Base-by-base conservation (phyloP, 2,329 filamentous ascomycete species). In the Sporothrix protearum region DNA sequence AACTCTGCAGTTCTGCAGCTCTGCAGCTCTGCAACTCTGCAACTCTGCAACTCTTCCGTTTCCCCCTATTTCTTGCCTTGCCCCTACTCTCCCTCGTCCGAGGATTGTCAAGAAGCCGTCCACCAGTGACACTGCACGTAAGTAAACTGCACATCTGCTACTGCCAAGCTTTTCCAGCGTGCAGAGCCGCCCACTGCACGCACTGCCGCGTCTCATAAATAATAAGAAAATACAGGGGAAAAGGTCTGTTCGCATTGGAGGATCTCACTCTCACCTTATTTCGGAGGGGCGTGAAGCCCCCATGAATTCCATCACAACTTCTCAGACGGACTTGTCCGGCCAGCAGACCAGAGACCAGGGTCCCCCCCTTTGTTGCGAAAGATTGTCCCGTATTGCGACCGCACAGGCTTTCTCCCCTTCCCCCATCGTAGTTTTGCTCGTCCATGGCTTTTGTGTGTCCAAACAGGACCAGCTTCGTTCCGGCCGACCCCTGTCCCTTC, bases 401-500 rank as follows among this genome's bases (percentile, higher is more conserved):
- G 61, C 61, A 49, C 39, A 30, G 22, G 8, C 22, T 6, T 53
- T 22, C 28, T 53, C 19, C 16, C 6, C 19, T 49, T 6, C 6
- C 19, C 19, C n/a, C 8, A 25, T 53, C 49, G 33, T 49, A 16
- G n/a, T 66, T 69, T 42, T 61, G 33, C 22, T 30, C 2, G 45
- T 22, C 4, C n/a, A 28, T 22, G 28, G 33, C 22, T 22, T 22
- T 36, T 33, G n/a, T 22, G n/a, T 36, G 33, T 66, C 47, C 59
- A 70, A 70, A 70, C 69, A 64, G 69, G 69, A 49, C 59, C 69
- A 55, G n/a, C 33, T n/a, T 63, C 59, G 28, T 70, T 70, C 69
- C 69, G 69, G 61, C 28, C 28, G 6, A 22, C 28, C 22, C 22
- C 22, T 63, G 25, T 70, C n/a, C n/a, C n/a, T n/a, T n/a, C n/a